Conservation (phyloP, 1,139 yeast genomes). For the Taphrina communis region DNA sequence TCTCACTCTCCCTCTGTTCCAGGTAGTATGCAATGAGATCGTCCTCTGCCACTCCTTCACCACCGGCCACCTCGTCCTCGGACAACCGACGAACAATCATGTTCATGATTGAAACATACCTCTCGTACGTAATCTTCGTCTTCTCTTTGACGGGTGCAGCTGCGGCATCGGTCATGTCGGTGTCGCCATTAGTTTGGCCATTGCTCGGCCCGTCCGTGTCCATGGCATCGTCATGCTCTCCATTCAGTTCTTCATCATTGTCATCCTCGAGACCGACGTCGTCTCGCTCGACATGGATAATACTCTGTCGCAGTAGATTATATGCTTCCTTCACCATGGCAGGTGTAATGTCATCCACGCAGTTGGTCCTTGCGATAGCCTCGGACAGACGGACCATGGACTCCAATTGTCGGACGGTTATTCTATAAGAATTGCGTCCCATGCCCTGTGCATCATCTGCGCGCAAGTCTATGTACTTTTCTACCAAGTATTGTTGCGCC, state of each 20-base stretch:
- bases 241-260: conserved; percentile 51
- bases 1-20: conserved; percentile 71
- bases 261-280: conserved; percentile 85
- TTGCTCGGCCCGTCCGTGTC: conserved; percentile 43
- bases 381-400: conserved; percentile 89
- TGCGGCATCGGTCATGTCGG: conserved; percentile 40
- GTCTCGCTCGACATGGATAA: conserved; percentile 91
- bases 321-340: conserved; percentile 92
- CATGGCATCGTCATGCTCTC: conserved; percentile 43
- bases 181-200: conserved; percentile 42
- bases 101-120: conserved; percentile 83
- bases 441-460: conserved; percentile 91
- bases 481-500: conserved; percentile 78
- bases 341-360: conserved; percentile 87
- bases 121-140: conserved; percentile 77
- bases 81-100: conserved; percentile 72
- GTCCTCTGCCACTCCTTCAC: conserved; percentile 72
- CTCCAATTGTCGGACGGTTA: conserved; percentile 95
- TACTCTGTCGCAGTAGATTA: conserved; percentile 85
- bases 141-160: conserved; percentile 50
- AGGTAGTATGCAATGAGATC: conserved; percentile 82
- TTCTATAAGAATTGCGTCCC: conserved; percentile 83
- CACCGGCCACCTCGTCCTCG: conserved; percentile 60
- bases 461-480: conserved; percentile 83
- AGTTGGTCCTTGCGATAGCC: conserved; percentile 96